phyloP scores from a whole-genome alignment of 2,329 filamentous ascomycete species.

The Cercospora sp. region DNA sequence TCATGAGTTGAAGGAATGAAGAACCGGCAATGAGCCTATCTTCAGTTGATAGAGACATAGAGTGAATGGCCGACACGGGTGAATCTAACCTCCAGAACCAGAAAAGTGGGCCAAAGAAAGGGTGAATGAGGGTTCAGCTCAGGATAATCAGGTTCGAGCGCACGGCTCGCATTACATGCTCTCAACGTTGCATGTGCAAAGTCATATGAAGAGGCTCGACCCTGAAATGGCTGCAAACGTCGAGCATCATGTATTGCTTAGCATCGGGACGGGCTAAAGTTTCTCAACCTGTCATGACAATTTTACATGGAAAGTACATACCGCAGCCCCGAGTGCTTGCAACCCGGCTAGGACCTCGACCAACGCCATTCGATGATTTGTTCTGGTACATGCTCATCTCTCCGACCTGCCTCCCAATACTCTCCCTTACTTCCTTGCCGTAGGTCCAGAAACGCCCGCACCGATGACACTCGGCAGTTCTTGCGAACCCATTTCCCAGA shows the following conservation, averaged over 20 bases:
- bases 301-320: constrained; percentile 12
- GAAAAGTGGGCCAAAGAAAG: not conserved
- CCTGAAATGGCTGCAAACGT: not conserved
- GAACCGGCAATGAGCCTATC: too few relatives aligned
- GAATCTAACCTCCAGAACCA: too few relatives aligned
- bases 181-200: not conserved
- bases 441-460: constrained; percentile 79
- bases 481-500: constrained; percentile 82
- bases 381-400: constrained; percentile 11
- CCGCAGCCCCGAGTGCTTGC: not conserved
- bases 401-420: not conserved
- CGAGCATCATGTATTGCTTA: not conserved
- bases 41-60: too few relatives aligned
- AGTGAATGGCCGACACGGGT: too few relatives aligned
- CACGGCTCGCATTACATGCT: not conserved
- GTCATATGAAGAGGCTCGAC: not conserved
- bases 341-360: not conserved
- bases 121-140: not conserved
- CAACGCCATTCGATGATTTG: constrained; percentile 6
- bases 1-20: too few relatives aligned
- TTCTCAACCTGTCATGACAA: not conserved
- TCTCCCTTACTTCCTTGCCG: constrained; percentile 50
- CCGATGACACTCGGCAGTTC: constrained; percentile 91
- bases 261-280: not conserved
- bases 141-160: not conserved